Percentiles rank a stretch among this genome's conserved stretches.
phyloP scores from a whole-genome alignment of 169 alveolate genomes.

The Plasmodium fragile region DNA sequence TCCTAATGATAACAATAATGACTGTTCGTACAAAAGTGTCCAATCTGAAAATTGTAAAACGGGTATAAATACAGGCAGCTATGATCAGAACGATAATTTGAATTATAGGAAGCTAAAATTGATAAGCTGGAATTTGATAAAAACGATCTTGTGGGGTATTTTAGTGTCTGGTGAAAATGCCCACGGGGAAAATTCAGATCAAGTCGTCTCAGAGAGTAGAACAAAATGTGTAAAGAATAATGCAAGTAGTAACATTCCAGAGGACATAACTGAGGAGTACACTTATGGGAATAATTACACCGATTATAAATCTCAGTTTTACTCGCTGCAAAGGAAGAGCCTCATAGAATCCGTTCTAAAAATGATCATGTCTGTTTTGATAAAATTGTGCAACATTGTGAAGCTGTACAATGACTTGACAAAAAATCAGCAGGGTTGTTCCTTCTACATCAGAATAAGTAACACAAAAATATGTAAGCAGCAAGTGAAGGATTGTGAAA shows the following conservation, averaged over 20 bases:
- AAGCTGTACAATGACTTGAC: slow-evolving; percentile 66
- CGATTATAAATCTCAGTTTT: slow-evolving; percentile 38
- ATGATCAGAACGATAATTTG: slow-evolving; percentile 38
- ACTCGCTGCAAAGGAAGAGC: slow-evolving; percentile 45
- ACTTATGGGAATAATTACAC: slow-evolving; percentile 19
- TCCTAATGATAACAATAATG: slow-evolving; percentile 17
- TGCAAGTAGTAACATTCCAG: slow-evolving; percentile 6
- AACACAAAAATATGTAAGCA: slow-evolving; percentile 42
- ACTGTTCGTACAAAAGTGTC: not conserved
- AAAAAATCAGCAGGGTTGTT: slow-evolving; percentile 36
- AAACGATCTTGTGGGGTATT: slow-evolving; percentile 73
- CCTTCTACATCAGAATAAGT: slow-evolving; percentile 38
- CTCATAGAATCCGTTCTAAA: slow-evolving; percentile 72
- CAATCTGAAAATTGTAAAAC: slow-evolving; percentile 19
- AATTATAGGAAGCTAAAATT: slow-evolving; percentile 60
- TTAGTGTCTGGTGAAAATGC: slow-evolving; percentile 74
- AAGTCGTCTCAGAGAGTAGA: slow-evolving; percentile 31
- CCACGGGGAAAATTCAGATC: slow-evolving; percentile 21
- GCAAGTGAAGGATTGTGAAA: slow-evolving; percentile 70
- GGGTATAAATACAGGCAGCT: not conserved
- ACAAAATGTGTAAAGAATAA: slow-evolving; percentile 52
- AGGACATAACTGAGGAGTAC: slow-evolving; percentile 24
- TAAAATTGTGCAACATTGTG: slow-evolving; percentile 72
- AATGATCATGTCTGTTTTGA: slow-evolving; percentile 77
- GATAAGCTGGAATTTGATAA: slow-evolving; percentile 76